Conservation (phyloP, 139 green algal species). For the Coccomyxa sp. region DNA sequence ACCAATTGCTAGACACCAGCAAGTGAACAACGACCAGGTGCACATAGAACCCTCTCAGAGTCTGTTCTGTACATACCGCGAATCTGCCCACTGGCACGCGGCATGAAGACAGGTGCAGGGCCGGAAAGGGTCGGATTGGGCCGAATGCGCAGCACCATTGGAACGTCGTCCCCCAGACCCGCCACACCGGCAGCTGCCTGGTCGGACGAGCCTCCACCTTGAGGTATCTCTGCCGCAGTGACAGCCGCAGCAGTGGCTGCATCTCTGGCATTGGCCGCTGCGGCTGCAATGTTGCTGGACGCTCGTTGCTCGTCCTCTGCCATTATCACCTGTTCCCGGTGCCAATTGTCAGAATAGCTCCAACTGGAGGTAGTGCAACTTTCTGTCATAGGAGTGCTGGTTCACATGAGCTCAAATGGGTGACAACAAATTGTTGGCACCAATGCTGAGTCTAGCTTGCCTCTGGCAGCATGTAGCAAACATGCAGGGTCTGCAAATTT, state of each 20-base stretch:
- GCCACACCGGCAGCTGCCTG: conserved; percentile 2
- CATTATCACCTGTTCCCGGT: conserved; percentile 17
- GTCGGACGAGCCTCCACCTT: conserved; percentile 26
- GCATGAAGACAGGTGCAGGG: conserved; percentile 20
- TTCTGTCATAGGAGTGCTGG: background rate
- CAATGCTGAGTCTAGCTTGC: background rate
- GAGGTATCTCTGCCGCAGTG: conserved; percentile 3
- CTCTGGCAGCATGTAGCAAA: too few species aligned
- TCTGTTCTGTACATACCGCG: too few species aligned
- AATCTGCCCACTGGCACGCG: background rate
- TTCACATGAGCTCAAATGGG: background rate
- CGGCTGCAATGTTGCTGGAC: background rate
- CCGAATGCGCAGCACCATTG: conserved; percentile 20
- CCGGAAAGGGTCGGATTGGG: conserved; percentile 18
- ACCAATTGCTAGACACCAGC: too few species aligned
- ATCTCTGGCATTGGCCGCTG: background rate
- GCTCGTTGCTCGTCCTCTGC: conserved; percentile 6
- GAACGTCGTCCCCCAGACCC: background rate
- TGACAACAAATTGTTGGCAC: background rate
- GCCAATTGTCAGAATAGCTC: background rate
- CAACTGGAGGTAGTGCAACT: too few species aligned
- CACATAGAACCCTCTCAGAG: too few species aligned
- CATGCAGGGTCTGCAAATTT: too few species aligned
- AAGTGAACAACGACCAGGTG: too few species aligned
- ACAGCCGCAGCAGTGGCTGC: conserved; percentile 1